Evolutionary conservation across 2,329 filamentous ascomycete species (phyloP), one percentile per base, ranked within the genome.

Genomic region (Claviceps fusiformis): DNA sequence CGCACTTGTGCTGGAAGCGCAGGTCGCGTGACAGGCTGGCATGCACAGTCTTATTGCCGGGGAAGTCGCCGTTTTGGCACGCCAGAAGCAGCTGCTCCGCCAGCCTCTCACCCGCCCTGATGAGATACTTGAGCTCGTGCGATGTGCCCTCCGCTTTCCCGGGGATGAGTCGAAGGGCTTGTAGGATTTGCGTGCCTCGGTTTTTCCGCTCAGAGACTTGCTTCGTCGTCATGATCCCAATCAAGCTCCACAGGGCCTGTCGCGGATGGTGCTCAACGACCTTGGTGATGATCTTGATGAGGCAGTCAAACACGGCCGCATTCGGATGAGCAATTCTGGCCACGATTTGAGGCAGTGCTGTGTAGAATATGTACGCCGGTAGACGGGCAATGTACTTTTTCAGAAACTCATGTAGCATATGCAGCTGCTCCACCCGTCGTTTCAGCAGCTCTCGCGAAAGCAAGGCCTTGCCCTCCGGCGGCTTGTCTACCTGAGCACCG

Each of bases 281-380:
- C 66, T 88, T 92, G 58, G 86, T 73, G 55, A 98, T 90, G 60
- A 97, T 92, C 39, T 79, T 78, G 54, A 85, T 81, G 7, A 99
- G 73, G 10, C 87, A 75, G 56, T 85, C 81, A 70, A 89, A 95
- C 1, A 95, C 89, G 1, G 83, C 80, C 4, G 70, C 70, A 66
- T 95, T 88, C 1, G 86, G 83, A 70, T 98, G 93, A 49, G 87
- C 88, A 63, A 99, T 96, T 37, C 93, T 85, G n/a, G 92, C 93
- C 55, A 98, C 87, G 58, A 98, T 86, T 69, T 98, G 93, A 5
- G 93, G 87, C 46, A 99, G 75, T 6, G 92, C 77, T 2, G 85
- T 87, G 65, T 90, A 92, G 68, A 89, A 90, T 37, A 89, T 80
- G 63, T 86, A 91, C 1, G 86, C 80, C 2, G 87, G 87, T 57